phyloP scores from a whole-genome alignment of 2,329 filamentous ascomycete species.

The Colletotrichum gigasporum region DNA sequence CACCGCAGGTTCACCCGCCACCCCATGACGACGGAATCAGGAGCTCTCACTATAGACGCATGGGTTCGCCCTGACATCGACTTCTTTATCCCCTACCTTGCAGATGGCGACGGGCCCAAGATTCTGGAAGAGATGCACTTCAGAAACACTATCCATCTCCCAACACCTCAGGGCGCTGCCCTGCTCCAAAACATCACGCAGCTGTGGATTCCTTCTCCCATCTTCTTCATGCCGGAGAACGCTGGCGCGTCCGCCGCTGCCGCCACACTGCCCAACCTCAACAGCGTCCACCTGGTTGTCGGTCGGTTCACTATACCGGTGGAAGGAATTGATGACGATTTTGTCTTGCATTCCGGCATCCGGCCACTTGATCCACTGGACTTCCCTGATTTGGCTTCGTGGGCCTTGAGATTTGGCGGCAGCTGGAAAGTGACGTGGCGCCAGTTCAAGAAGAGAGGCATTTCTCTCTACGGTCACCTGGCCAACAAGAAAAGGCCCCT shows the following conservation, averaged over 20 bases:
- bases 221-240: not conserved
- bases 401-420: not conserved
- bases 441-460: not conserved
- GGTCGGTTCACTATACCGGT: not conserved
- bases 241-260: not conserved
- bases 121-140: not conserved
- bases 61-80: slow-evolving; percentile 26
- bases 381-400: not conserved
- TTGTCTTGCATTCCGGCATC: too few relatives aligned
- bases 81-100: slow-evolving; percentile 36
- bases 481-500: not conserved
- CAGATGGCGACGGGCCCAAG: slow-evolving; percentile 20
- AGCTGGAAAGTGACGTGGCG: not conserved
- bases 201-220: too few relatives aligned
- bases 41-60: not conserved
- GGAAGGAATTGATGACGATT: not conserved
- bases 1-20: not conserved
- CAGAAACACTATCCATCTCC: not conserved
- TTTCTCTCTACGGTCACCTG: not conserved
- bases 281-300: not conserved
- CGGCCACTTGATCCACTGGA: too few relatives aligned
- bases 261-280: slow-evolving; percentile 1
- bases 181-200: not conserved
- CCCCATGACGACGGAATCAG: not conserved
- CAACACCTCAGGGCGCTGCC: not conserved